phyloP scores from a whole-genome alignment of 2,329 filamentous ascomycete species.

The Scedosporium boydii region DNA sequence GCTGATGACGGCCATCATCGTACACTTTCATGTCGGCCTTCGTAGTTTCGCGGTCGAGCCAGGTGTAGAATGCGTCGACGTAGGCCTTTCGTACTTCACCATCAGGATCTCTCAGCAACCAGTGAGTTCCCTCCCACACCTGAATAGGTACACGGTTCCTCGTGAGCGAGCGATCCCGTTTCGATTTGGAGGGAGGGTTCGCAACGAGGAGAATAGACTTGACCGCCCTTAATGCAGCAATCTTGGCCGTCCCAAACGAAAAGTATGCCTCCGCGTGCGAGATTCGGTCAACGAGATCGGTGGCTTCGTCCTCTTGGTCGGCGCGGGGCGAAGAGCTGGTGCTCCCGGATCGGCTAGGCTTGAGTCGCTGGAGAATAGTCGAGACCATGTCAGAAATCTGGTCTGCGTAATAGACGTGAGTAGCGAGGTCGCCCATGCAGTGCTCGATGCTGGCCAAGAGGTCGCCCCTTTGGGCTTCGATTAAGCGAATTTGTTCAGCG shows the following conservation, averaged over 20 bases:
- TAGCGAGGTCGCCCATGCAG: slow-evolving; percentile 85
- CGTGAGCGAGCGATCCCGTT: slow-evolving; percentile 52
- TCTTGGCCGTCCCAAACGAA: slow-evolving; percentile 43
- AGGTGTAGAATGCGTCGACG: slow-evolving; percentile 70
- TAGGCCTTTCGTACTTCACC: slow-evolving; percentile 76
- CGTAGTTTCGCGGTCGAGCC: slow-evolving; percentile 74
- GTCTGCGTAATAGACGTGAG: slow-evolving; percentile 93
- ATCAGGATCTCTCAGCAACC: slow-evolving; percentile 75
- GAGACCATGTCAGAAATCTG: slow-evolving; percentile 92
- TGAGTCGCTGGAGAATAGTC: slow-evolving; percentile 68
- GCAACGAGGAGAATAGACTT: slow-evolving; percentile 76
- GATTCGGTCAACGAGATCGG: slow-evolving; percentile 29
- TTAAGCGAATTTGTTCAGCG: not conserved
- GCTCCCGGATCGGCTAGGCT: slow-evolving; percentile 44
- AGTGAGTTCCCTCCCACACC: slow-evolving; percentile 95
- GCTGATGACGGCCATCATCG: slow-evolving; percentile 42
- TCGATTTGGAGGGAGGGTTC: slow-evolving; percentile 54
- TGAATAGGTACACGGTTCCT: slow-evolving; percentile 68
- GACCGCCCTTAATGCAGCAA: slow-evolving; percentile 65
- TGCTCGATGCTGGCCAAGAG: slow-evolving; percentile 64
- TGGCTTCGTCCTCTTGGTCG: slow-evolving; percentile 37
- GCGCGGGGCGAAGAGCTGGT: slow-evolving; percentile 31
- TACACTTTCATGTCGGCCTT: slow-evolving; percentile 52
- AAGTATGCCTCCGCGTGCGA: slow-evolving; percentile 41
- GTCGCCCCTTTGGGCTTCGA: slow-evolving; percentile 42